phyloP scores from a whole-genome alignment of 345 rosid species.

The Eucalyptus marginata region DNA sequence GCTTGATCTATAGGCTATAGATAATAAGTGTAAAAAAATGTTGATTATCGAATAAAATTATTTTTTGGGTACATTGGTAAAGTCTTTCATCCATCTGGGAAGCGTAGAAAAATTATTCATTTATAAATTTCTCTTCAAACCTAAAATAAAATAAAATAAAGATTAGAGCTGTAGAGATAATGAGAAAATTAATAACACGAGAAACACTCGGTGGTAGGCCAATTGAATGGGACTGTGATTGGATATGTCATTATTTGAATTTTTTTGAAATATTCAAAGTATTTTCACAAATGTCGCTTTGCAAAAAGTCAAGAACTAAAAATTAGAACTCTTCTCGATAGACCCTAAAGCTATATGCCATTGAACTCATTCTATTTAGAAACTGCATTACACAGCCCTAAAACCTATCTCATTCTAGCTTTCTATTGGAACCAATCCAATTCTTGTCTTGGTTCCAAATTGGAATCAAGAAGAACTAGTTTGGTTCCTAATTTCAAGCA shows the following conservation, averaged over 20 bases:
- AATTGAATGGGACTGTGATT: fast-evolving
- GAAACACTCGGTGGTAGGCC: fast-evolving
- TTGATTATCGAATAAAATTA: not conserved
- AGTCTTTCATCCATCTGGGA: fast-evolving
- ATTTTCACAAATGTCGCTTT: fast-evolving
- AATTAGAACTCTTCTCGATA: not conserved
- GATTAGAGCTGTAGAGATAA: fast-evolving
- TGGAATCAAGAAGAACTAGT: no score
- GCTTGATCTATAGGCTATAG: fast-evolving
- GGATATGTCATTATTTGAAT: not conserved
- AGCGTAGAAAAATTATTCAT: not conserved
- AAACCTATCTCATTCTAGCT: not conserved
- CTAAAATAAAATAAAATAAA: not conserved
- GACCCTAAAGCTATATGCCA: not conserved
- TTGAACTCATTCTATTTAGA: no score
- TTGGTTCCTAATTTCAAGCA: no score
- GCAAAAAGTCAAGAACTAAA: not conserved
- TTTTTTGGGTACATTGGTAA: not conserved
- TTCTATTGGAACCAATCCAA: not conserved
- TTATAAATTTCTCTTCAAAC: not conserved
- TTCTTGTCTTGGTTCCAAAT: not conserved
- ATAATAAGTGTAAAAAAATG: not conserved
- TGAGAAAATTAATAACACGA: not conserved
- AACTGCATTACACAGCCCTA: fast-evolving
- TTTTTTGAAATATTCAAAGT: no score